phyloP scores from a whole-genome alignment of 345 rosid species.

The Clarkia xantiana region DNA sequence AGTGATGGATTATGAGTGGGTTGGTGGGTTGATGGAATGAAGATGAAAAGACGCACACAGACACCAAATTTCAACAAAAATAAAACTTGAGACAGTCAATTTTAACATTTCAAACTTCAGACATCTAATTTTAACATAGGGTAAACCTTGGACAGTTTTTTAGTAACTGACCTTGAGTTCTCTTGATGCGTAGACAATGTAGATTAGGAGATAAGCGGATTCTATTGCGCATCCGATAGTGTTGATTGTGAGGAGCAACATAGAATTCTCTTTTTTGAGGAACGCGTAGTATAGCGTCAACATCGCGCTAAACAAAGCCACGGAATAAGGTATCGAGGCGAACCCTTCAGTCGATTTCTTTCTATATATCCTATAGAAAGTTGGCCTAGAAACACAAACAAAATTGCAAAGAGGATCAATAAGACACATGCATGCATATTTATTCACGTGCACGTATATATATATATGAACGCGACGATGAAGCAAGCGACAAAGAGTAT shows the following conservation, averaged over 20 bases:
- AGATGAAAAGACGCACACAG: too few relatives aligned
- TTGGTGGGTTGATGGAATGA: too few relatives aligned
- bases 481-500: constrained; percentile 5
- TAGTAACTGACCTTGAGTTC: constrained; percentile 24
- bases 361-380: constrained; percentile 37
- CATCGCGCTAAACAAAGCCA: constrained; percentile 33
- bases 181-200: constrained; percentile 33
- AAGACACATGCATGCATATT: too few relatives aligned
- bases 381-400: constrained; percentile 23
- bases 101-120: too few relatives aligned
- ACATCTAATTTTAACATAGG: too few relatives aligned
- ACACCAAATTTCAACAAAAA: too few relatives aligned
- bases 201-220: constrained; percentile 28
- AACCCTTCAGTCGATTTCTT: constrained; percentile 60
- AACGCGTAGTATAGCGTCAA: constrained; percentile 49
- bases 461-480: too few relatives aligned
- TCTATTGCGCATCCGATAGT: constrained; percentile 31
- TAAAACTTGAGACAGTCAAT: too few relatives aligned
- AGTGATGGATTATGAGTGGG: too few relatives aligned
- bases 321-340: constrained; percentile 47
- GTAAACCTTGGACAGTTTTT: too few relatives aligned
- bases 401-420: too few relatives aligned
- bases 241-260: constrained; percentile 30
- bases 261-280: constrained; percentile 21
- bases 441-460: too few relatives aligned